A percentile compares a stretch with the other conserved stretches of the same genome.
These are phyloP conservation scores for Luvunga scandens DNA, from an alignment of 345 rosid genomes.

Conservation along the genomic window DNA sequence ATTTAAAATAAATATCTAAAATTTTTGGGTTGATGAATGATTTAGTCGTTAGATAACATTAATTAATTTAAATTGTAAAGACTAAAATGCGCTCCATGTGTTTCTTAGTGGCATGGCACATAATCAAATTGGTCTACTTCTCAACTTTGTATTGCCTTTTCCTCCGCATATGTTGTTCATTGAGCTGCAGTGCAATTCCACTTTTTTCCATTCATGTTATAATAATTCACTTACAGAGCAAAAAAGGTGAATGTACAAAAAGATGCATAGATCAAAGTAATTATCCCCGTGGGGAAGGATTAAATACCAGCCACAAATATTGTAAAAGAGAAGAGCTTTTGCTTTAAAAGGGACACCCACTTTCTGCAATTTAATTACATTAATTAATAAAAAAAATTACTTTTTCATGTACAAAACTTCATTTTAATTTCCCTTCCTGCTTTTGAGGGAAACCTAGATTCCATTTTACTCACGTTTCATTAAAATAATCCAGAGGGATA, in stretches of 20 bases:
- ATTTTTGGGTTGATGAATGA: constrained; percentile 1
- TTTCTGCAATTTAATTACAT: constrained; percentile 55
- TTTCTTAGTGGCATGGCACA: constrained; percentile 16
- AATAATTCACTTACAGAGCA: neutral
- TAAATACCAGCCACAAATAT: constrained; percentile 19
- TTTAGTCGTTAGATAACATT: neutral
- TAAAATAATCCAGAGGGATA: constrained; percentile 13
- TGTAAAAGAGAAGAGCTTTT: constrained; percentile 35
- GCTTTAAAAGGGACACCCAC: constrained; percentile 78
- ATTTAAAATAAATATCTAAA: neutral
- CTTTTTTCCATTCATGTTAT: neutral
- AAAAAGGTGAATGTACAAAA: constrained; percentile 16
- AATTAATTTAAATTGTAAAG: neutral
- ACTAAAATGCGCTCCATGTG: constrained; percentile 22
- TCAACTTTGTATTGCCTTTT: neutral
- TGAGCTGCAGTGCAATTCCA: neutral
- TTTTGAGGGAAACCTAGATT: constrained; percentile 59
- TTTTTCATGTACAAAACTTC: constrained; percentile 38
- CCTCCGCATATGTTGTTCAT: neutral
- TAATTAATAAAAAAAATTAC: constrained; percentile 18
- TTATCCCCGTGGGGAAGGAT: neutral
- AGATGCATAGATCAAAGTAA: constrained; percentile 18
- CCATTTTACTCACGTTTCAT: constrained; percentile 25
- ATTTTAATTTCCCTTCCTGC: constrained; percentile 43
- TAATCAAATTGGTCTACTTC: neutral